Evolutionary conservation across 2,329 filamentous ascomycete species (phyloP).

Genomic region (Colletotrichum endophyticum): DNA sequence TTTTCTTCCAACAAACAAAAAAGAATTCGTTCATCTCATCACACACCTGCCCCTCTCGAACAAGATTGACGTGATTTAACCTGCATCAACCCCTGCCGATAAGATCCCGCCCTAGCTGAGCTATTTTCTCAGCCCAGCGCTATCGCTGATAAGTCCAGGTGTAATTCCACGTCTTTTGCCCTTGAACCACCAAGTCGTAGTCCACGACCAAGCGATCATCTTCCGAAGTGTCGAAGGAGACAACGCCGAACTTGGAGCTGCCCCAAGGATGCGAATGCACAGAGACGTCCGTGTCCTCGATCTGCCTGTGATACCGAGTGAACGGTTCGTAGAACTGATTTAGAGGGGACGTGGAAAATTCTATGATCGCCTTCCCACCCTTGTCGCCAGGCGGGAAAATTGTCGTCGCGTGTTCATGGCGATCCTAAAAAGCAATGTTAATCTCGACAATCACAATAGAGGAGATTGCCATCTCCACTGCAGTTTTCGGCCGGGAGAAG

Average conservation of each 20-base stretch:
- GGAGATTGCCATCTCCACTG: not conserved
- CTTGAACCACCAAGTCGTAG: conserved; percentile 8
- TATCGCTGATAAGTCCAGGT: not conserved
- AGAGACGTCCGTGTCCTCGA: conserved; percentile 37
- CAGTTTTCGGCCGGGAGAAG: not conserved
- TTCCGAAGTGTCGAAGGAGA: not conserved
- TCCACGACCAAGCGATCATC: not conserved
- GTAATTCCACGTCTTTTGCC: not conserved
- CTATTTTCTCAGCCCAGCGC: not conserved
- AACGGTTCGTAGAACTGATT: conserved; percentile 74
- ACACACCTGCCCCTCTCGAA: not conserved
- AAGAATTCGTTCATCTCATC: not conserved
- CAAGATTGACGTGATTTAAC: not conserved
- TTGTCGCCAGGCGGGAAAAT: conserved; percentile 37
- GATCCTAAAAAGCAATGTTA: conserved; percentile 34
- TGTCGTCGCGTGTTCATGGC: conserved; percentile 73
- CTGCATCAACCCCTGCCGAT: not conserved
- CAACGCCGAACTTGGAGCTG: conserved; percentile 5
- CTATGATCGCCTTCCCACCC: conserved; percentile 54
- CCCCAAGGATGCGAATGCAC: conserved; percentile 12
- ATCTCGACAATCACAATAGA: conserved; percentile 5
- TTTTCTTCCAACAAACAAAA: not conserved
- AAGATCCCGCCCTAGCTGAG: not conserved
- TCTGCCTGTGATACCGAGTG: conserved; percentile 62
- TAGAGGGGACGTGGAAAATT: conserved; percentile 69